Conservation (phyloP, 176 grass and related monocot species). For the Secale cereale region DNA sequence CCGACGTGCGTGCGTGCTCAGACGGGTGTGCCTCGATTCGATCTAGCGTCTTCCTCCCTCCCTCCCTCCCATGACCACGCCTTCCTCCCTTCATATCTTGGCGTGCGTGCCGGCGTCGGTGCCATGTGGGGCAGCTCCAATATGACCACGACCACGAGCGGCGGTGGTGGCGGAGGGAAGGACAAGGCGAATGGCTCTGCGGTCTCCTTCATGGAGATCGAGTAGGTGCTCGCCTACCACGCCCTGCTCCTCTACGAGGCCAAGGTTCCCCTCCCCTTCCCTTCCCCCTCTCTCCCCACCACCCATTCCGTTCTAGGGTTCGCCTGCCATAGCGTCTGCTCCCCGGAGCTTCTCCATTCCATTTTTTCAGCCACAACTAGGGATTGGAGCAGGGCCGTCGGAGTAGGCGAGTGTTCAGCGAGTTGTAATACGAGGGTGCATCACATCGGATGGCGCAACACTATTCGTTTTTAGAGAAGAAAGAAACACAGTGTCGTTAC, state of each 20-base stretch:
- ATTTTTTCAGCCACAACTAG: neutral
- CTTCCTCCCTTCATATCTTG: neutral
- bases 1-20: too few relatives aligned
- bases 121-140: conserved; percentile 31
- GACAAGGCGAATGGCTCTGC: conserved; percentile 14
- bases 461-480: too few relatives aligned
- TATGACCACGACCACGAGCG: neutral
- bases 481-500: too few relatives aligned
- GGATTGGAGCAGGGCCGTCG: neutral
- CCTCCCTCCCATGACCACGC: neutral
- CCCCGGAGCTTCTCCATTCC: too few relatives aligned
- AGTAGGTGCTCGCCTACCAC: conserved; percentile 89
- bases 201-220: conserved; percentile 65
- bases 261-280: conserved; percentile 42
- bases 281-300: too few relatives aligned
- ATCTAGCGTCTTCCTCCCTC: too few relatives aligned
- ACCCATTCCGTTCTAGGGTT: neutral
- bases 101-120: neutral
- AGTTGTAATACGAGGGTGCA: neutral
- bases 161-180: conserved; percentile 17
- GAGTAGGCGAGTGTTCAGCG: neutral
- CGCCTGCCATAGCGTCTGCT: neutral
- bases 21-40: too few relatives aligned
- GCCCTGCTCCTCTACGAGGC: conserved; percentile 95
- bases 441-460: neutral